phyloP scores from a whole-genome alignment of 768 basidiomycete genomes.

The Polyporus arcularius region DNA sequence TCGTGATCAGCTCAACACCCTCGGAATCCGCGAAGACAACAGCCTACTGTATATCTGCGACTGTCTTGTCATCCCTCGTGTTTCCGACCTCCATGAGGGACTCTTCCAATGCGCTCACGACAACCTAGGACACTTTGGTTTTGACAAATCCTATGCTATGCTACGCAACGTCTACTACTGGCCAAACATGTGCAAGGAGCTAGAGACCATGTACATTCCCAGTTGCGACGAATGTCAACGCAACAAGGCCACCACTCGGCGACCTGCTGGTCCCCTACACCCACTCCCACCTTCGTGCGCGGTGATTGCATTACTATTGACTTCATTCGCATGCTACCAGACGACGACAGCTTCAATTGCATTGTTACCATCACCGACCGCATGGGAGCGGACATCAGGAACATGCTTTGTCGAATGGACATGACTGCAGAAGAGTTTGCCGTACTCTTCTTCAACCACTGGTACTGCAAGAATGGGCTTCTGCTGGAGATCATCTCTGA shows the following conservation, averaged over 20 bases:
- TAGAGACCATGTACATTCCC: slow-evolving; percentile 34
- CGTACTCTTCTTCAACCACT: slow-evolving; percentile 26
- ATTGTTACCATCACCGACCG: slow-evolving; percentile 30
- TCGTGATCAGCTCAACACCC: not conserved
- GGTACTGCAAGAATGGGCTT: slow-evolving; percentile 33
- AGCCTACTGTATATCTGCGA: slow-evolving; percentile 22
- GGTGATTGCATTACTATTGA: slow-evolving; percentile 29
- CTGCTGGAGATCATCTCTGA: slow-evolving; percentile 35
- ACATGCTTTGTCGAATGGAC: slow-evolving; percentile 10
- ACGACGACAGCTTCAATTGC: slow-evolving; percentile 26
- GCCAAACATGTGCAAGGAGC: slow-evolving; percentile 34
- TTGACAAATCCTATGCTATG: slow-evolving; percentile 22
- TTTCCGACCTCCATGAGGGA: slow-evolving; percentile 10
- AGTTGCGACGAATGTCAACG: not conserved
- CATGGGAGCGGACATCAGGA: slow-evolving; percentile 12
- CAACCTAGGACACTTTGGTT: slow-evolving; percentile 23
- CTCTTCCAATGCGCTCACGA: slow-evolving; percentile 20
- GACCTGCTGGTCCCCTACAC: slow-evolving; percentile 27
- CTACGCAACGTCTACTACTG: slow-evolving; percentile 18
- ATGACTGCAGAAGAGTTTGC: slow-evolving; percentile 24
- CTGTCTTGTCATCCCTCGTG: slow-evolving; percentile 25
- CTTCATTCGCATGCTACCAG: slow-evolving; percentile 34
- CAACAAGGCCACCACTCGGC: not conserved
- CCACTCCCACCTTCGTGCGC: slow-evolving; percentile 21
- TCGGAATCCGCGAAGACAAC: not conserved